A percentile compares a stretch with the other conserved stretches of the same genome.
These are phyloP conservation scores for Cercophora samala DNA, from an alignment of 495 filamentous ascomycete genomes.

Conservation along the genomic window DNA sequence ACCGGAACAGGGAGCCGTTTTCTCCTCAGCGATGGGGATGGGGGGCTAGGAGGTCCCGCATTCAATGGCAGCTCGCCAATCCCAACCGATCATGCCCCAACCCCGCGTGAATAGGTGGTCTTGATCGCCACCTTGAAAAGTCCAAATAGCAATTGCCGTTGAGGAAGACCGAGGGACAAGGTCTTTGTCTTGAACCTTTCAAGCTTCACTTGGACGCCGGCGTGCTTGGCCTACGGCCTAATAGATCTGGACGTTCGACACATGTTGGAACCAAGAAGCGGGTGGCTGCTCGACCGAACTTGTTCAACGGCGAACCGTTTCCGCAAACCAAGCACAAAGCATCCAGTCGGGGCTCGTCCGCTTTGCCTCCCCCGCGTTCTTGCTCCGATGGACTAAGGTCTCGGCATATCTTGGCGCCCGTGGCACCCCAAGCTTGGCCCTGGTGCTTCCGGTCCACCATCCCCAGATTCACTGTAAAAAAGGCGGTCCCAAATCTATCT, in stretches of 20 bases:
- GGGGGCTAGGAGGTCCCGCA: not conserved
- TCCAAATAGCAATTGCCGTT: not conserved
- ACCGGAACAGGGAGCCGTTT: not conserved
- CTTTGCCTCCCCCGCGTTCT: conserved; percentile 17
- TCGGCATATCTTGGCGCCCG: conserved; percentile 10
- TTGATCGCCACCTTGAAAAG: not conserved
- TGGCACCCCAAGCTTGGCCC: conserved; percentile 8
- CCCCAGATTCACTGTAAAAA: conserved; percentile 9
- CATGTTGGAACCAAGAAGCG: not conserved
- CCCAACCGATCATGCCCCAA: not conserved
- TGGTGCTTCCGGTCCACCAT: not conserved
- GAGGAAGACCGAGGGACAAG: not conserved
- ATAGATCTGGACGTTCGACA: not conserved
- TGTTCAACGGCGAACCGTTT: not conserved
- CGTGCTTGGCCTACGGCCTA: not conserved
- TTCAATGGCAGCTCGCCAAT: not conserved
- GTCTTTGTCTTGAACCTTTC: not conserved
- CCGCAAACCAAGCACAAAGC: not conserved
- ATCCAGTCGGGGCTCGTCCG: not conserved
- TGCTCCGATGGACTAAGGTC: not conserved
- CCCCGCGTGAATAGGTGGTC: not conserved
- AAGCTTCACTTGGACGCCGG: not conserved
- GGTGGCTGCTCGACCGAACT: conserved; percentile 1
- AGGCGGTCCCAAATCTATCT: conserved; percentile 16
- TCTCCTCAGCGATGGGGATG: not conserved